Evolutionary conservation across 1,139 yeast species (phyloP).

Genomic region (Saccharomyces uvarum): DNA sequence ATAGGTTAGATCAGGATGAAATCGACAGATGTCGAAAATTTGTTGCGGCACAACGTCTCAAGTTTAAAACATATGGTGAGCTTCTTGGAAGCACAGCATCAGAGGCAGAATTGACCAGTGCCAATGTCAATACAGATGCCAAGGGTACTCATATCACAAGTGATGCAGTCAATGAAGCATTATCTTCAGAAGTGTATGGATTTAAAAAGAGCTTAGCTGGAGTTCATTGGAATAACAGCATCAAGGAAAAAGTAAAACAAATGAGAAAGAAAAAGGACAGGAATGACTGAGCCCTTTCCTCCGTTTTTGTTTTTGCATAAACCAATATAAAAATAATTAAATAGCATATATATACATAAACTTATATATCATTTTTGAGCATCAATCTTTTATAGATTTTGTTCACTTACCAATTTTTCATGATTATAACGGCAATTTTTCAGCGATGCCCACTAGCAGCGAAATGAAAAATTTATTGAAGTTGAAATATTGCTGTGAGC

Average conservation of each 20-base stretch:
- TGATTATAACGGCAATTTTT: background rate
- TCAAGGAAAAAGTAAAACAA: slow-evolving; percentile 34
- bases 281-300: background rate
- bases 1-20: slow-evolving; percentile 73
- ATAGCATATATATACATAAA: background rate
- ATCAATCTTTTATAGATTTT: background rate
- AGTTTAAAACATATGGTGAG: slow-evolving; percentile 33
- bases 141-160: slow-evolving; percentile 17
- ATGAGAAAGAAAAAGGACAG: slow-evolving; percentile 25
- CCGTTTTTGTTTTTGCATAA: background rate
- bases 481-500: background rate
- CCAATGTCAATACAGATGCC: slow-evolving; percentile 3
- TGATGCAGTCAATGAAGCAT: slow-evolving; percentile 28
- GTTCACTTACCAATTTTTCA: background rate
- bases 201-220: slow-evolving; percentile 35
- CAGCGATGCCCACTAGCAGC: background rate
- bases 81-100: slow-evolving; percentile 9
- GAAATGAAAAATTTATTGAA: slow-evolving; percentile 1
- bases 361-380: background rate
- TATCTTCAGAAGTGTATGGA: slow-evolving; percentile 36
- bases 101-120: background rate
- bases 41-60: slow-evolving; percentile 56
- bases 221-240: slow-evolving; percentile 37
- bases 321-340: background rate
- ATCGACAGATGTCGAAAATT: slow-evolving; percentile 67